Conservation (phyloP, 495 filamentous ascomycete species). For the Penicillium ucsense region DNA sequence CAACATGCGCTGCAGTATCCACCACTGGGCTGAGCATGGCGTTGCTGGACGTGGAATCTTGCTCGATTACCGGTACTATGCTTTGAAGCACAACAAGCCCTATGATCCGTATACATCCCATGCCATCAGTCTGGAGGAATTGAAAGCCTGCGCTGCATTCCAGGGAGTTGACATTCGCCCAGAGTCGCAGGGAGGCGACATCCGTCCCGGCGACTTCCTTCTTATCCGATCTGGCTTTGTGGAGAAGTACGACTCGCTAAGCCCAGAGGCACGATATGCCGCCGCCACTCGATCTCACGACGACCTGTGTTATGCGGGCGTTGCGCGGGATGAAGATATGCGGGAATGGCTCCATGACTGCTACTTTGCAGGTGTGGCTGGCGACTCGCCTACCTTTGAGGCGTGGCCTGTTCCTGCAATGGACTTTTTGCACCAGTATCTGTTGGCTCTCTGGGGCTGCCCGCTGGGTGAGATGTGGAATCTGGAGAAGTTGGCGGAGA, state of each 20-base stretch:
- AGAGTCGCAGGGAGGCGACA: constrained; percentile 45
- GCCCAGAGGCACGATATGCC: constrained; percentile 26
- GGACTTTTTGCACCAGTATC: constrained; percentile 48
- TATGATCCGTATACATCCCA: constrained; percentile 50
- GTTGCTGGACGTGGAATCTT: constrained; percentile 42
- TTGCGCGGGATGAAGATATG: constrained; percentile 47
- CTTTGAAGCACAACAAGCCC: constrained; percentile 26
- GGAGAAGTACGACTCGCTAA: constrained; percentile 40
- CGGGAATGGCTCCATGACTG: constrained; percentile 57
- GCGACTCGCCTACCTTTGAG: constrained; percentile 53
- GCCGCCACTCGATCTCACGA: constrained; percentile 34
- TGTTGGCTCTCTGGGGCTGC: constrained; percentile 56
- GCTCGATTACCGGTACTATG: constrained; percentile 40
- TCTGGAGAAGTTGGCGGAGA: constrained; percentile 39
- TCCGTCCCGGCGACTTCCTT: constrained; percentile 56
- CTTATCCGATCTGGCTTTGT: constrained; percentile 59
- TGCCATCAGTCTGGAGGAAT: constrained; percentile 48
- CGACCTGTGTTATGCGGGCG: constrained; percentile 44
- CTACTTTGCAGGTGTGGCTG: constrained; percentile 54
- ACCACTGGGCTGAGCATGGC: constrained; percentile 35
- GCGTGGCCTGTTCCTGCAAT: constrained; percentile 44
- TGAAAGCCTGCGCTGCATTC: constrained; percentile 47
- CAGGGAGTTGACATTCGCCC: constrained; percentile 35
- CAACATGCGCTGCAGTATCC: constrained; percentile 41
- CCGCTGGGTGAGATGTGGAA: constrained; percentile 54